A percentile compares a stretch with the other conserved stretches of the same genome.
phyloP scores from a whole-genome alignment of 2,329 filamentous ascomycete species.

The Colletotrichum endophyticum region DNA sequence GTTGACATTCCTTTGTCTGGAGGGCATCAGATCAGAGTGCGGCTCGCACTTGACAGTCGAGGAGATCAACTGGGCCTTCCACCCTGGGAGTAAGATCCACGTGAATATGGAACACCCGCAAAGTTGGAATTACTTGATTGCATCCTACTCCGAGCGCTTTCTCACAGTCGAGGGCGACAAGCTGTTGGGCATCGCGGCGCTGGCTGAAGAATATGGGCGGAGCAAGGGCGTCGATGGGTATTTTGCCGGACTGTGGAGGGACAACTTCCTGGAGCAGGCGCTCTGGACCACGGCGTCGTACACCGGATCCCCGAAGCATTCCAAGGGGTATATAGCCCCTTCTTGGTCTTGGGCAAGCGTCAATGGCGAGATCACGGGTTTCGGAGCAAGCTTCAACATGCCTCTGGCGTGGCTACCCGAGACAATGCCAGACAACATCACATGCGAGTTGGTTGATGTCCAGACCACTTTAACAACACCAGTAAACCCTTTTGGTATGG shows the following conservation, averaged over 20 bases:
- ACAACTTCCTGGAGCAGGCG: background rate
- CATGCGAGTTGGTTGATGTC: background rate
- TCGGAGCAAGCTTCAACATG: background rate
- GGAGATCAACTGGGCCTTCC: background rate
- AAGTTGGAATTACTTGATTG: background rate
- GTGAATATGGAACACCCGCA: background rate
- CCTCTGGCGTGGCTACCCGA: background rate
- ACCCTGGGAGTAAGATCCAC: background rate
- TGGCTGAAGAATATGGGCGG: background rate
- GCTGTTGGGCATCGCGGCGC: background rate
- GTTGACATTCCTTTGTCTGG: background rate
- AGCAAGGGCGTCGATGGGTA: background rate
- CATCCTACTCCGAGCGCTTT: background rate
- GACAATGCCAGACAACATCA: background rate
- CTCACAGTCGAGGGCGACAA: background rate
- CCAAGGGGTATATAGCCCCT: background rate
- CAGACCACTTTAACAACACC: background rate
- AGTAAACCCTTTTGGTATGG: background rate
- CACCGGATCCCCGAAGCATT: rapidly evolving
- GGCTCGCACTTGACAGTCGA: background rate
- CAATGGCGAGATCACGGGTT: background rate
- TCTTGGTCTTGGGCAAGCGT: background rate
- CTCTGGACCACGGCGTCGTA: background rate
- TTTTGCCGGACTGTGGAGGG: background rate
- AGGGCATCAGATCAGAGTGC: background rate